Evolutionary conservation across 1,284 basidiomycete genomes (phyloP), one percentile per base, ranked within the genome.

Genomic region (Peniophora sp.): DNA sequence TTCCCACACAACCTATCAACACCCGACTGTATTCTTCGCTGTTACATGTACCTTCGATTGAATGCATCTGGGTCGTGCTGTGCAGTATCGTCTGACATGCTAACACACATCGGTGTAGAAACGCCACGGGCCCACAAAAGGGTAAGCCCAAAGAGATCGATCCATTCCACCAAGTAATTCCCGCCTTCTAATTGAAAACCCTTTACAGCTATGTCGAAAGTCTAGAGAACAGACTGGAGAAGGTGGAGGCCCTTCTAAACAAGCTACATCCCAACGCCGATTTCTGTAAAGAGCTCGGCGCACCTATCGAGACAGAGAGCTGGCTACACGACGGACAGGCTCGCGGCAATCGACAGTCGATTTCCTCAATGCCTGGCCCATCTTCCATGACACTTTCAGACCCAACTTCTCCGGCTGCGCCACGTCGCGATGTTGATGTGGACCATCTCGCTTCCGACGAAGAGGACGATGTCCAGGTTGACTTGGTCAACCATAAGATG

Each of bases 61-160:
- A n/a, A n/a, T n/a, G n/a, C n/a, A n/a, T n/a, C n/a, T n/a, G n/a
- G n/a, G n/a, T n/a, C n/a, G n/a, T n/a, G n/a, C n/a, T n/a, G n/a
- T n/a, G n/a, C n/a, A n/a, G n/a, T n/a, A 5, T 32, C 27, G 27
- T 5, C 5, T 32, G 27, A 32, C 6, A 32, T 32, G 27, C 27
- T 32, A 12, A 32, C 27, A 6, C 27, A 5, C 49, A 20, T 36
- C 56, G n/a, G 25, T 39, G 14, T 55, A 91, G 79, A 87, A 90
- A 71, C 81, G 90, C n/a, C n/a, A n/a, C 36, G 89, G 89, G 2
- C 87, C 89, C 24, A 86, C 90, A 1, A 90, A 92, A 69, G 89
- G 89, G 78, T 92, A 61, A 53, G 78, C 68, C 17, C 24, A n/a
- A n/a, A n/a, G n/a, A n/a, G n/a, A n/a, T n/a, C n/a, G n/a, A n/a